phyloP scores from a whole-genome alignment of 768 basidiomycete species.

The Termitomyces sp. region DNA sequence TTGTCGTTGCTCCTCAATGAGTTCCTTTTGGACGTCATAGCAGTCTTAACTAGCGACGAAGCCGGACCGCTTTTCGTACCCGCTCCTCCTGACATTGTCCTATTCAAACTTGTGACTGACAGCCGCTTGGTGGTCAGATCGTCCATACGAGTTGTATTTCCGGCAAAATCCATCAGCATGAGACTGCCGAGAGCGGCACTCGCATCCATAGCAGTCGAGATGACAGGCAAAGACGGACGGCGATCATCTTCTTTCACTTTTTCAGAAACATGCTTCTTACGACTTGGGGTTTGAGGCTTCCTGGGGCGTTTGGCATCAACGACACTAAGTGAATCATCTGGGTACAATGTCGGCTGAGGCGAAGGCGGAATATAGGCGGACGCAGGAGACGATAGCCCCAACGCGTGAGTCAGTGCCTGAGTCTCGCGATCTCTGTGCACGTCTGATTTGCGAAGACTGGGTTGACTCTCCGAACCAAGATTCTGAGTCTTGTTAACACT shows the following conservation, averaged over 20 bases:
- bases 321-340: constrained; percentile 68
- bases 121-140: constrained; percentile 7
- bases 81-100: constrained; percentile 14
- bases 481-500: constrained; percentile 10
- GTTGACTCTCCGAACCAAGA: constrained; percentile 11
- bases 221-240: constrained; percentile 14
- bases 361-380: constrained; percentile 31
- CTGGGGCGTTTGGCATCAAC: constrained; percentile 28
- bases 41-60: neutral
- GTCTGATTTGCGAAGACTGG: constrained; percentile 30
- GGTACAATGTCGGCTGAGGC: constrained; percentile 60
- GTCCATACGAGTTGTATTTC: constrained; percentile 3
- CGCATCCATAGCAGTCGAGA: constrained; percentile 29
- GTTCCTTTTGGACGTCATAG: constrained; percentile 1
- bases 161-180: constrained; percentile 55
- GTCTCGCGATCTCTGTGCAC: constrained; percentile 38
- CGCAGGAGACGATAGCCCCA: constrained; percentile 33
- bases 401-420: constrained; percentile 28
- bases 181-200: constrained; percentile 47
- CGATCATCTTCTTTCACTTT: constrained; percentile 17
- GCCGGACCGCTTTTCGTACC: neutral
- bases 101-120: constrained; percentile 22
- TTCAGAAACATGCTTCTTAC: constrained; percentile 9
- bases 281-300: constrained; percentile 11
- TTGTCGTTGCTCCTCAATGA: constrained; percentile 39